Percentiles rank a stretch among this genome's conserved stretches.
These are phyloP conservation scores for Chlamydomonas reinhardtii DNA, from an alignment of 163 green algal species.

Conservation along the genomic window DNA sequence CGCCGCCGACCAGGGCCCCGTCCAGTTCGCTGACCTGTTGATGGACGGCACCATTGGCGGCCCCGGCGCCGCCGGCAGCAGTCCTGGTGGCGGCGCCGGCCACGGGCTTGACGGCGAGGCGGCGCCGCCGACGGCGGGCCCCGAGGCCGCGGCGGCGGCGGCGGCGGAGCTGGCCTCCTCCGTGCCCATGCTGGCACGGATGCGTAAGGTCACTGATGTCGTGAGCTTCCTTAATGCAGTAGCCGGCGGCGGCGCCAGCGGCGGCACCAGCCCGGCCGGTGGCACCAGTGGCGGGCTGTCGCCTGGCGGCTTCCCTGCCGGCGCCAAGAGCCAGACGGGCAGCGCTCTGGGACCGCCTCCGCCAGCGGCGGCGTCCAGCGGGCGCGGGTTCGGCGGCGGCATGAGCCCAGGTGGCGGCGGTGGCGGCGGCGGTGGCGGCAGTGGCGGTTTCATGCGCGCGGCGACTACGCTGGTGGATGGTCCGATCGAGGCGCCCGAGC, in stretches of 20 bases:
- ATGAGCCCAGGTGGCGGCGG: neutral
- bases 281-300: neutral
- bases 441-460: too few species aligned
- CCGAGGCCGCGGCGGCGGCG: neutral
- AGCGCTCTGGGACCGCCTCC: neutral
- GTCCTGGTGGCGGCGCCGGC: neutral
- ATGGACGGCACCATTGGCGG: neutral
- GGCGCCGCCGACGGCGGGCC: neutral
- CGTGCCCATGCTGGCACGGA: constrained; percentile 27
- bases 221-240: constrained; percentile 42
- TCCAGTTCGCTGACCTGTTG: neutral
- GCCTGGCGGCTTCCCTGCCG: neutral
- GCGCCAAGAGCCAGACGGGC: constrained; percentile 10
- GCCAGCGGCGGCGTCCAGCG: neutral
- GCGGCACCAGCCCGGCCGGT: neutral
- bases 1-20: neutral
- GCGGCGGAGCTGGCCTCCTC: constrained; percentile 32
- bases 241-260: neutral
- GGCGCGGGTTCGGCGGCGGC: neutral
- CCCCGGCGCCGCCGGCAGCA: neutral
- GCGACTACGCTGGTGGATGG: too few species aligned
- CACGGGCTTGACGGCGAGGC: neutral
- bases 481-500: too few species aligned
- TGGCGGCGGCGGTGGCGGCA: neutral
- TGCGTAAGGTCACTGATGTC: constrained; percentile 31